Conservation (phyloP, 1,139 yeast species). For the Arxiozyma telluris region DNA sequence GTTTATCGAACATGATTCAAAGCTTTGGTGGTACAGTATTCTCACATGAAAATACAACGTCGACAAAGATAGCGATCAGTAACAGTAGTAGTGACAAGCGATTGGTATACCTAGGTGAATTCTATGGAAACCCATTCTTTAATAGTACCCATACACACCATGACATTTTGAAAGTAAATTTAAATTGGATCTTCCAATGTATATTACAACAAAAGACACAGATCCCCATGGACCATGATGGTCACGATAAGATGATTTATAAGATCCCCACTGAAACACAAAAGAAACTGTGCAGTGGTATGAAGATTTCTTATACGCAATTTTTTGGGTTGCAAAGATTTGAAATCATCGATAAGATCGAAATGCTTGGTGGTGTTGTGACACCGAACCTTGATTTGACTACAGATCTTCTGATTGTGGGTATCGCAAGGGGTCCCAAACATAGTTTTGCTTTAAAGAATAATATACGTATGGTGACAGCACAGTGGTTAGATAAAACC, state of each 20-base stretch:
- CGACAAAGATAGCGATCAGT: background rate
- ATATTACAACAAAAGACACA: background rate
- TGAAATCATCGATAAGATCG: background rate
- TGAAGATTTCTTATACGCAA: background rate
- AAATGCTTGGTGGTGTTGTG: conserved; percentile 2
- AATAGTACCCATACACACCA: background rate
- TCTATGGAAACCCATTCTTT: background rate
- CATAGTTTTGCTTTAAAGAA: background rate
- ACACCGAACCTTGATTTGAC: background rate
- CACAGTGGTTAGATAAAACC: background rate
- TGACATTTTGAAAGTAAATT: background rate
- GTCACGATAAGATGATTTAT: background rate
- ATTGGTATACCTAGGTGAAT: background rate
- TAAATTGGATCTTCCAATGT: background rate
- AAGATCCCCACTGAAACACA: background rate
- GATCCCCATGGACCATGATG: background rate
- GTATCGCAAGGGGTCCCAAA: background rate
- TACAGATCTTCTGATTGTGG: conserved; percentile 1
- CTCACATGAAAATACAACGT: background rate
- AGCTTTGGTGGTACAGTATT: background rate
- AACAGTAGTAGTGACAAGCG: background rate
- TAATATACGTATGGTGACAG: background rate
- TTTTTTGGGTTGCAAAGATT: conserved; percentile 1
- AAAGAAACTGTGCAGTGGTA: background rate
- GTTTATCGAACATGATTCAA: background rate